These are phyloP conservation scores for Botrytis cinerea DNA, from an alignment of 2,329 filamentous ascomycete species.

Conservation along the genomic window DNA sequence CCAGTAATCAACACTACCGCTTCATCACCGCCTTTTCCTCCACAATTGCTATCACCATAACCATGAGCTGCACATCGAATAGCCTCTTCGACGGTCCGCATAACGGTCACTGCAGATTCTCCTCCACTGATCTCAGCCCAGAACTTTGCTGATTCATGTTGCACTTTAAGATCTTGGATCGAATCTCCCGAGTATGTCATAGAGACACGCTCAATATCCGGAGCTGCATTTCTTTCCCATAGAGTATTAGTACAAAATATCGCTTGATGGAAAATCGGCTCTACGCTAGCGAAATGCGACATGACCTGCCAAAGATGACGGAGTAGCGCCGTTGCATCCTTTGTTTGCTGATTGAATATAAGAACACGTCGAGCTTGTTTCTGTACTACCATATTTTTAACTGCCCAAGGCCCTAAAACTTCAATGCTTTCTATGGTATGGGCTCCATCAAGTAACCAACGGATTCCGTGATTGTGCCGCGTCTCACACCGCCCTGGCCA, in stretches of 20 bases:
- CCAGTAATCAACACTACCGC: slow-evolving; percentile 1
- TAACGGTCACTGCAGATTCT: background rate
- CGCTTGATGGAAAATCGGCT: background rate
- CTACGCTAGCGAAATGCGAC: background rate
- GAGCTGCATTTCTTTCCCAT: background rate
- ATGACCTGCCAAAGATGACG: background rate
- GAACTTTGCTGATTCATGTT: background rate
- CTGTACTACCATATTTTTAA: background rate
- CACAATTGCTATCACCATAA: background rate
- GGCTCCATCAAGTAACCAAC: background rate
- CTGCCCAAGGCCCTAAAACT: background rate
- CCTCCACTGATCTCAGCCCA: background rate
- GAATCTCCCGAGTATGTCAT: background rate
- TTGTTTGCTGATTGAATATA: slow-evolving; percentile 2
- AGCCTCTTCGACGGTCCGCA: background rate
- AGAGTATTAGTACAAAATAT: slow-evolving; percentile 6
- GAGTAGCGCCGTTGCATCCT: background rate
- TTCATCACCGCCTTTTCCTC: too few relatives aligned
- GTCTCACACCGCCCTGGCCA: slow-evolving; percentile 4
- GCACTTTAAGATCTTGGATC: background rate
- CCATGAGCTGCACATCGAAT: background rate
- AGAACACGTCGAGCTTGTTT: background rate
- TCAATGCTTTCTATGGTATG: slow-evolving; percentile 2
- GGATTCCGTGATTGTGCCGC: background rate
- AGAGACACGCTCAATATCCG: background rate